phyloP scores from a whole-genome alignment of 2,329 filamentous ascomycete genomes.

The Gyromitra esculenta region DNA sequence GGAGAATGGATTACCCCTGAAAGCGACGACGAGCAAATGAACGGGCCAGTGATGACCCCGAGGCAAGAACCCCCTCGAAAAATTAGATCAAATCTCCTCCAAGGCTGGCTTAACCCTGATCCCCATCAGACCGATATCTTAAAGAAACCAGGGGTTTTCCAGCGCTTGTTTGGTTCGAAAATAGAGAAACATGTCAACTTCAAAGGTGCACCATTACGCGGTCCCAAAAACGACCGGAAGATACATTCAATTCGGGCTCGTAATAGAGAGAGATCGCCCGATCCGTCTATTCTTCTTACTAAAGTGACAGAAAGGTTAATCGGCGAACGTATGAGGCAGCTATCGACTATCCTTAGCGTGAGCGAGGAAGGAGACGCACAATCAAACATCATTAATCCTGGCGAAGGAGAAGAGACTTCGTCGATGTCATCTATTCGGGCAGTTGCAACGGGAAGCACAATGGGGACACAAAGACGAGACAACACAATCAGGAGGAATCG shows the following conservation, averaged over 20 bases:
- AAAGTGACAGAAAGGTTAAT: conserved; percentile 38
- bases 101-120: conserved; percentile 17
- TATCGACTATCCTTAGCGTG: conserved; percentile 29
- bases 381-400: background rate
- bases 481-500: conserved; percentile 23
- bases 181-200: conserved; percentile 20
- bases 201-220: background rate
- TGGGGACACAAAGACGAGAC: conserved; percentile 18
- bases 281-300: conserved; percentile 29
- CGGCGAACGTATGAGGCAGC: conserved; percentile 34
- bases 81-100: background rate
- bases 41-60: background rate
- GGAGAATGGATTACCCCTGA: conserved; percentile 5
- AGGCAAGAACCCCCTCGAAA: background rate
- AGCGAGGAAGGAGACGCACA: conserved; percentile 3
- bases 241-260: conserved; percentile 27
- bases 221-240: background rate
- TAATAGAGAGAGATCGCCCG: conserved; percentile 8
- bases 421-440: conserved; percentile 23
- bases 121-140: background rate
- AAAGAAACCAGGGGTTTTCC: conserved; percentile 19
- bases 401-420: background rate
- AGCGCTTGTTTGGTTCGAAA: conserved; percentile 32
- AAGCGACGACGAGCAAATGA: background rate
- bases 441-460: conserved; percentile 17